Conservation (phyloP, 176 grass and related monocot species). For the sorghum (Sorghum bicolor) region Sorghum_bicolor_NCBIv3 NC_012879.2:58009501-58010000, state of each 20-base stretch:
- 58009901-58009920: constrained; percentile 81
- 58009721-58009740: constrained; percentile 82
- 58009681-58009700: constrained; percentile 71
- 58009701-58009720: constrained; percentile 83
- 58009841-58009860: constrained; percentile 85
- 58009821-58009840: constrained; percentile 88
- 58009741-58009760: constrained; percentile 60
- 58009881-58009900: constrained; percentile 62
- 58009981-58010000: constrained; percentile 50
- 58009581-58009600: constrained; percentile 65
- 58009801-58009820: constrained; percentile 71
- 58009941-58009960: constrained; percentile 60
- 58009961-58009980: constrained; percentile 58
- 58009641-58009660: constrained; percentile 81
- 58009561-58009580: constrained; percentile 75
- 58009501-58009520: constrained; percentile 74
- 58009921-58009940: constrained; percentile 71
- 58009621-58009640: constrained; percentile 67
- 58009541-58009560: constrained; percentile 62
- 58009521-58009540: constrained; percentile 79
- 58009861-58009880: constrained; percentile 63
- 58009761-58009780: constrained; percentile 66
- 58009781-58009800: constrained; percentile 70
- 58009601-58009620: constrained; percentile 61
- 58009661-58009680: constrained; percentile 71